Base-by-base conservation (phyloP, 2,329 filamentous ascomycete genomes). In the Diplodia sapinea region DNA sequence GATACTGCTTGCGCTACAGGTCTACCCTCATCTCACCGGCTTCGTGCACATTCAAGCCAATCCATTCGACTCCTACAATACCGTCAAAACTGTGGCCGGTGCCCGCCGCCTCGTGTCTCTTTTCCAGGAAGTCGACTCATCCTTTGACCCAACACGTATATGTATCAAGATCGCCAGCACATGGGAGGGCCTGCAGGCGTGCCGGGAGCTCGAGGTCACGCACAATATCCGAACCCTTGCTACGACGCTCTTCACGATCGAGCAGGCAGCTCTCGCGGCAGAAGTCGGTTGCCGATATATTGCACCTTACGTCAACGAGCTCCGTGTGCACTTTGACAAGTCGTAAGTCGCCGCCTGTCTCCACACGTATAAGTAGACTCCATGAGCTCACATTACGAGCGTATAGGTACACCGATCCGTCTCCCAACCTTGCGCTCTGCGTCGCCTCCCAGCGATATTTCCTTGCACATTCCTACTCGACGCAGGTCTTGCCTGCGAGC, bases 161-260 rank as follows among this genome's bases (percentile, higher is more conserved):
- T 89, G 85, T 69, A 87, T 89, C 77, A 90, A 90, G 72, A 85
- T 90, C 50, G 86, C 87, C 0, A 81, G 83, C 8, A 89, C 87
- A 0, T 89, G 86, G 83, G 87, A 89, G 72, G 88, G 88, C 1
- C 78, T 90, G 15, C 81, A 85, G 70, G 88, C 88, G 1, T 89
- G 87, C 69, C 81, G 80, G 3, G 77, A 78, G 4, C 78, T 90
- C 4, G 83, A 89, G 71, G 71, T 74, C n/a, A 71, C 74, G 17
- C 76, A 80, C 11, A 85, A 85, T 1, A 84, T 89, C n/a, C 78
- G 81, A 1, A 89, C 88, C 0, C 78, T 90, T 2, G 87, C 86
- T 0, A 90, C 88, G 0, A 88, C 86, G 1, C 78, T 91, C 57
- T 90, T 90, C 72, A 85, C 84, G 52, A 81, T 89, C 71, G 81